Base-by-base conservation (phyloP, 768 basidiomycete genomes). In the Cytidiella melzeri region DNA sequence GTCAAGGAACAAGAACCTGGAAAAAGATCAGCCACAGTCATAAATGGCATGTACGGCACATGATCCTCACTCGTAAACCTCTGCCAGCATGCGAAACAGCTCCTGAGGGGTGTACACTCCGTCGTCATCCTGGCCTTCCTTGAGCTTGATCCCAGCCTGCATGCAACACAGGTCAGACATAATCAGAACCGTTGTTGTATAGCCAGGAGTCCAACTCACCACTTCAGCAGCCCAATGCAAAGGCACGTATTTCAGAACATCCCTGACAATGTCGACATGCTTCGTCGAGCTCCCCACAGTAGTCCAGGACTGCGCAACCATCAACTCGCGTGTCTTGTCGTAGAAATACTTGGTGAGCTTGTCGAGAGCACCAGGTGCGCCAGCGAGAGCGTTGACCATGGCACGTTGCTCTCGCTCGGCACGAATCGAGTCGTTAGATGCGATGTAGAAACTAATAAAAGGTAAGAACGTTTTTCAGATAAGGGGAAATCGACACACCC, bases 1-100 rank as follows among this genome's bases (percentile, higher is more conserved):
- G 45, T 89, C 80, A 27, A 90, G 73, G 79, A 91, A 92, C 51
- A 92, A 68, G 61, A 77, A 89, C 37, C 87, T 90, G 55, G 3
- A 11, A 1, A 12, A n/a, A 21, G 21, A 19, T 47, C 3, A 47
- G 41, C 11, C 18, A 41, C 26, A 10, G 26, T 3, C 6, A n/a
- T n/a, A n/a, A n/a, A n/a, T n/a, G n/a, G 19, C 24, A 26, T 15
- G 47, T n/a, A 49, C n/a, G 40, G 18, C n/a, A n/a, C n/a, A n/a
- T 1, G 27, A 15, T 4, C 66, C 81, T 55, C 51, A 87, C 81
- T 77, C 67, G 64, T 89, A 91, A 45, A 91, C 83, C 19, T 86
- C 81, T 21, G 76, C 71, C 6, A 90, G 73, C 34, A 82, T 80
- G 15, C 72, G 64, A 54, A 76, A 86, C 39, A 92, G 66, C 57